A percentile compares a stretch with the other conserved stretches of the same genome.
Conservation (phyloP, 441 rosid genomes). For the Pelargonium cotyledonis region DNA sequence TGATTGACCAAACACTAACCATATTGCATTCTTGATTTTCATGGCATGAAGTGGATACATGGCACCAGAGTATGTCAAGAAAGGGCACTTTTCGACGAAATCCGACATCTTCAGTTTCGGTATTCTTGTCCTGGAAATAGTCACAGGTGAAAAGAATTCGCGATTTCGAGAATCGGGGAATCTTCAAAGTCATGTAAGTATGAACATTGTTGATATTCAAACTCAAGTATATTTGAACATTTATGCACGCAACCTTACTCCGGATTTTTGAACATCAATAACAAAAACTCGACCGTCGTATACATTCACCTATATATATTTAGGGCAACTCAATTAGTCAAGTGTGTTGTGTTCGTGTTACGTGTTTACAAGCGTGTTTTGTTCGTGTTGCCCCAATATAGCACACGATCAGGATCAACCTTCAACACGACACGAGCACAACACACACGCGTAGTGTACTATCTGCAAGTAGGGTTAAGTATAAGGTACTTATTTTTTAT, state of each 20-base stretch:
- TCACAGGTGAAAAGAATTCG: conserved; percentile 26
- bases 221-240: neutral
- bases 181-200: conserved; percentile 28
- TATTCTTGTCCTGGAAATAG: conserved; percentile 28
- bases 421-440: too few relatives aligned
- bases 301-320: too few relatives aligned
- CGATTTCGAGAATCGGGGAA: conserved; percentile 12
- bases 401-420: too few relatives aligned
- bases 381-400: too few relatives aligned
- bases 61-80: conserved; percentile 30
- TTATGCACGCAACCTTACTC: too few relatives aligned
- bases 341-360: too few relatives aligned
- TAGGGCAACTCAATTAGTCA: too few relatives aligned
- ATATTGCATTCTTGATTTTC: conserved; percentile 1
- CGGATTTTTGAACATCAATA: too few relatives aligned
- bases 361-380: too few relatives aligned
- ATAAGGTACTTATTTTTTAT: neutral
- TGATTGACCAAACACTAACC: neutral
- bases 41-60: conserved; percentile 31
- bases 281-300: too few relatives aligned
- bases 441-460: too few relatives aligned
- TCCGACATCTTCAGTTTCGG: conserved; percentile 36
- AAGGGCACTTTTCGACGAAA: conserved; percentile 28
- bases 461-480: too few relatives aligned
- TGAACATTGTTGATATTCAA: neutral